Base-by-base conservation (phyloP, 2,329 filamentous ascomycete species). In the Phialophora verrucosa region DNA sequence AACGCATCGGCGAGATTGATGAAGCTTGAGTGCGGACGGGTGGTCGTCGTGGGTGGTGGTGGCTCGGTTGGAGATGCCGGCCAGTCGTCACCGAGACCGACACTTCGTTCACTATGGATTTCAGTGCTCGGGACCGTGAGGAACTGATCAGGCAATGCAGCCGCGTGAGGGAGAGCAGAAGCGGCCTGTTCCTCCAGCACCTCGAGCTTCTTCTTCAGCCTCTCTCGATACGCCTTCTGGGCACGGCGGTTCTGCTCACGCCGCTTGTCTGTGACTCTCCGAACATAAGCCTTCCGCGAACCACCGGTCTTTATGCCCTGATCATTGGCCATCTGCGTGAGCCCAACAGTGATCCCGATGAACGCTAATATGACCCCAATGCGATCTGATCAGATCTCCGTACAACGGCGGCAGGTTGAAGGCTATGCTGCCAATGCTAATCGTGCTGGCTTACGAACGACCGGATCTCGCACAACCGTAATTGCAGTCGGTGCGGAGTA, bases 211-310 rank as follows among this genome's bases (percentile, higher is more conserved):
- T 69, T 69, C 66, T 64, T 68, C 35, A 67, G 47, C 27, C 61
- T 38, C 32, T 70, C 70, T n/a, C 68, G 61, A 31, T 69, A 70
- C n/a, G 59, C 59, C 56, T 72, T 70, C 51, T 72, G 70, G 10
- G 70, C 67, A n/a, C 64, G 57, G 44, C 70, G 61, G 44, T 72
- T 72, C 62, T 72, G 70, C 57, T 70, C 69, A n/a, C 70, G 58
- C 14, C 70, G 65, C 59, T 69, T 70, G 25, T 71, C 70, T 20
- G 70, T 71, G 50, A 72, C 59, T 20, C 57, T 81, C 2, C 77
- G 76, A 0, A 73, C 74, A 0, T 75, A 74, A 23, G 63, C 63
- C 32, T 70, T 70, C 35, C 59, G 59, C 7, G 56, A 27, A 32
- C 49, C 35, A 32, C 49, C 49, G 23, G 35, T 47, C 38, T 17